phyloP scores from a whole-genome alignment of 495 filamentous ascomycete species.

The Penicillium subrubescens region DNA sequence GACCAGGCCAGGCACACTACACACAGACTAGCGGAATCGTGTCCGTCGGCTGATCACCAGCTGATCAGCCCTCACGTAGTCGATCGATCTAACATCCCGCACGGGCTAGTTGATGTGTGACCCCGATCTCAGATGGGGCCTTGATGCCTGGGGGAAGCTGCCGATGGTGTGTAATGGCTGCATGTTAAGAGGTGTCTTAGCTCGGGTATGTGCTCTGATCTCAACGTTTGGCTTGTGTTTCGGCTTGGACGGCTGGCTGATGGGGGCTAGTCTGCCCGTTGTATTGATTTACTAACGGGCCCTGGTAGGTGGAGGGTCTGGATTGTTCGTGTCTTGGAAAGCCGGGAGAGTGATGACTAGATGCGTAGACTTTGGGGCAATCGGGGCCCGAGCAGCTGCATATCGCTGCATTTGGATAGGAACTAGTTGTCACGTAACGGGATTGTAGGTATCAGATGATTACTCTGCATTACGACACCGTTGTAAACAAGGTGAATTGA shows the following conservation, averaged over 20 bases:
- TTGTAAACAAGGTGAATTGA: not conserved
- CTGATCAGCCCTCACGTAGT: not conserved
- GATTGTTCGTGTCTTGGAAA: conserved; percentile 3
- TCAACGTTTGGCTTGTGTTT: conserved; percentile 14
- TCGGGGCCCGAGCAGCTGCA: conserved; percentile 11
- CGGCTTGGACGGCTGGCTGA: conserved; percentile 8
- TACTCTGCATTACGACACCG: conserved; percentile 8
- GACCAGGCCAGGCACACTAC: not conserved
- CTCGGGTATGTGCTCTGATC: conserved; percentile 11
- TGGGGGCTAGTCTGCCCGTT: not conserved
- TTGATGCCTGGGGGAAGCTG: not conserved
- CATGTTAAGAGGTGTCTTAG: conserved; percentile 15
- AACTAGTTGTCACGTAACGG: conserved; percentile 16
- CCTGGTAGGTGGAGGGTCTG: not conserved
- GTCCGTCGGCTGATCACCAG: not conserved
- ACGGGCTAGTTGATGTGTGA: not conserved
- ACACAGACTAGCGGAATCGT: not conserved
- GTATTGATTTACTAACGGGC: not conserved
- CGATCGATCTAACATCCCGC: conserved; percentile 5
- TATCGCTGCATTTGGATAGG: not conserved
- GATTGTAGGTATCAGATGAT: conserved; percentile 7
- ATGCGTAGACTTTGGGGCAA: conserved; percentile 6
- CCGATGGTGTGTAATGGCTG: not conserved
- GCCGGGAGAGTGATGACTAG: not conserved
- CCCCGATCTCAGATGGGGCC: not conserved